These are phyloP conservation scores for Fusarium phyllophilum DNA, from an alignment of 2,329 filamentous ascomycete genomes.

Conservation along the genomic window DNA sequence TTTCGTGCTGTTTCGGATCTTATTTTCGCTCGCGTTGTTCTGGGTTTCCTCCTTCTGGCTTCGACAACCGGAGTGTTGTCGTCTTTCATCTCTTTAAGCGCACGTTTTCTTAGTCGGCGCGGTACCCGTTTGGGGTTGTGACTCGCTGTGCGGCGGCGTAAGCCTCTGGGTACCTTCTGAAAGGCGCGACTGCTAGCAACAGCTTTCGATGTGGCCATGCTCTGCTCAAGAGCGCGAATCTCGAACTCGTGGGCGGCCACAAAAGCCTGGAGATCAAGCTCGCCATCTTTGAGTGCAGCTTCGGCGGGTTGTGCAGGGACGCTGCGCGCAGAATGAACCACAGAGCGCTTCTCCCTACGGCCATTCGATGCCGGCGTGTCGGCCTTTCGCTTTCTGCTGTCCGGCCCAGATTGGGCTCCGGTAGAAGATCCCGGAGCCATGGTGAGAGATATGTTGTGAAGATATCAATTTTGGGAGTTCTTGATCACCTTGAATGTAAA, in stretches of 20 bases:
- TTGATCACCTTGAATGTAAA: not conserved
- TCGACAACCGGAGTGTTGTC: constrained; percentile 90
- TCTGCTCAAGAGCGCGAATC: constrained; percentile 84
- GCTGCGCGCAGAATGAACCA: constrained; percentile 58
- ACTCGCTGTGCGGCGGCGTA: constrained; percentile 89
- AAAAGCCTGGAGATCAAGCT: constrained; percentile 87
- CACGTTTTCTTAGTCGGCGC: constrained; percentile 75
- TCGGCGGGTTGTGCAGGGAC: constrained; percentile 63
- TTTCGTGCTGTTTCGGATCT: constrained; percentile 81
- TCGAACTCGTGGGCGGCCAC: constrained; percentile 88
- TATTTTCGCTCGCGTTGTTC: constrained; percentile 66
- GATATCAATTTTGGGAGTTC: not conserved
- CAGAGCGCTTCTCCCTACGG: constrained; percentile 56
- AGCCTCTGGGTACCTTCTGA: constrained; percentile 84
- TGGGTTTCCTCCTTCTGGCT: constrained; percentile 69
- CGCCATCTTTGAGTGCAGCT: constrained; percentile 71
- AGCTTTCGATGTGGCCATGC: constrained; percentile 78
- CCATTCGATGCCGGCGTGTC: constrained; percentile 32
- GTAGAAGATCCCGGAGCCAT: constrained; percentile 43
- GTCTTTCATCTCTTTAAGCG: constrained; percentile 79
- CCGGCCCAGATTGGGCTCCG: constrained; percentile 41
- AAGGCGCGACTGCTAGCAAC: constrained; percentile 78
- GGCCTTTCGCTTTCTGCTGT: constrained; percentile 44
- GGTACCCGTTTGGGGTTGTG: constrained; percentile 95
- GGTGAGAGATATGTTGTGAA: constrained; percentile 20